Evolutionary conservation across 2,329 filamentous ascomycete species (phyloP), one percentile per base, ranked within the genome.

Genomic region (Claviceps pazoutovae): DNA sequence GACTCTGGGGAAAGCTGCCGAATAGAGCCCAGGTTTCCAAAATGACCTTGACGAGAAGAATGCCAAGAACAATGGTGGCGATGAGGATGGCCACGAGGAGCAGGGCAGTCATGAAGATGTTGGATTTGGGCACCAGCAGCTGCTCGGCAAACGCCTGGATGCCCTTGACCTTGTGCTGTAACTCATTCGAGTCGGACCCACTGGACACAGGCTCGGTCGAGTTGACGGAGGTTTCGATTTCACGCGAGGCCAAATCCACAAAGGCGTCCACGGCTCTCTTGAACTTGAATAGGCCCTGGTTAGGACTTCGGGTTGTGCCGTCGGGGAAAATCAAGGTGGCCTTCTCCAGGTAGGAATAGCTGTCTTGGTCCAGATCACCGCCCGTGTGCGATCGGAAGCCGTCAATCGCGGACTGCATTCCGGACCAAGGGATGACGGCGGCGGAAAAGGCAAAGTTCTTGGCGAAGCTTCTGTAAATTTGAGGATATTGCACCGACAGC

Each of bases 81-180:
- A 97, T 80, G 50, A 94, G 75, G 57, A 95, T 93, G 56, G 88
- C 87, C 55, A 95, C 91, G 54, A 96, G 74, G 49, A 97, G 74
- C 1, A 97, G 77, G 4, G 95, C 83, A 0, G 88, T 96, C 90
- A 98, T 95, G 72, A 97, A 97, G 1, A 88, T 89, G 70, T 96
- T 95, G 48, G 86, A 82, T 59, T 86, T 80, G 17, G 93, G 93
- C 50, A 97, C 89, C 44, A 80, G 82, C 53, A 95, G 78, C 64
- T 90, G 76, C 64, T 95, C 82, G n/a, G 83, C 84, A 61, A 85
- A 95, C 34, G 80, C 86, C 65, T 90, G 78, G 60, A 97, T 85
- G 50, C 88, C 88, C 47, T 79, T 75, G 37, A 95, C 86, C 3
- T 73, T 71, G 16, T 71, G 60, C 43, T 74, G 68, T 36, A 79